phyloP scores from a whole-genome alignment of 345 rosid genomes.

The Sonneratia caseolaris region DNA sequence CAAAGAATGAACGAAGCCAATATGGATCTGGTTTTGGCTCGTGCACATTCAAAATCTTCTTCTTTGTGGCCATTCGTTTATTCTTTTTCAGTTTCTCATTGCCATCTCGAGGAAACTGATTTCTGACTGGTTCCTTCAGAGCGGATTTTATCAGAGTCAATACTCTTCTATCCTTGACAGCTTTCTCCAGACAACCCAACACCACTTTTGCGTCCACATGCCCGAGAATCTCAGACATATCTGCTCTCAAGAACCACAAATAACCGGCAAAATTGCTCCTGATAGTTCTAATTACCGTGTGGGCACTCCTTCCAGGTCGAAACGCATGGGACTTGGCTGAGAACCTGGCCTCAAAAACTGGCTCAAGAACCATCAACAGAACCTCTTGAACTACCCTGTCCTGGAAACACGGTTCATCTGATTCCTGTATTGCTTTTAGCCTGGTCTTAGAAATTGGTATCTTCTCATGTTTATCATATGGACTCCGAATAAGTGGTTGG shows the following conservation, averaged over 20 bases:
- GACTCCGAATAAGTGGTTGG: constrained; percentile 54
- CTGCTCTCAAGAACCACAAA: constrained; percentile 83
- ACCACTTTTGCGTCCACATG: constrained; percentile 39
- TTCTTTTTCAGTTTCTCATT: constrained; percentile 31
- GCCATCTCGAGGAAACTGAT: constrained; percentile 17
- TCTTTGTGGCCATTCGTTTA: constrained; percentile 41
- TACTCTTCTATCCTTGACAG: constrained; percentile 63
- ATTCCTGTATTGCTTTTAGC: constrained; percentile 34
- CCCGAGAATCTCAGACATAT: constrained; percentile 51
- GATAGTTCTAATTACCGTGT: constrained; percentile 77
- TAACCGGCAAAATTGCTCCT: constrained; percentile 89
- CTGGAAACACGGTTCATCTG: constrained; percentile 63
- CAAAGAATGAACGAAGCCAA: constrained; percentile 80
- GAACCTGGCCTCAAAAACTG: constrained; percentile 70
- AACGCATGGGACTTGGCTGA: constrained; percentile 65
- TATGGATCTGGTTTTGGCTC: constrained; percentile 97
- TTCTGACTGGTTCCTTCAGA: constrained; percentile 24
- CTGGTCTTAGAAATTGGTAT: constrained; percentile 48
- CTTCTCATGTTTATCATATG: constrained; percentile 36
- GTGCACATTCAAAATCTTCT: constrained; percentile 62
- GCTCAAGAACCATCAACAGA: constrained; percentile 71
- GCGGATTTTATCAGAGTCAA: constrained; percentile 51
- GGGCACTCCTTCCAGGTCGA: constrained; percentile 88
- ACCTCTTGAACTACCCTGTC: constrained; percentile 90
- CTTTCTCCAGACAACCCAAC: constrained; percentile 46